Evolutionary conservation across 2,329 filamentous ascomycete species (phyloP).

Genomic region (Cytospora piceicola): DNA sequence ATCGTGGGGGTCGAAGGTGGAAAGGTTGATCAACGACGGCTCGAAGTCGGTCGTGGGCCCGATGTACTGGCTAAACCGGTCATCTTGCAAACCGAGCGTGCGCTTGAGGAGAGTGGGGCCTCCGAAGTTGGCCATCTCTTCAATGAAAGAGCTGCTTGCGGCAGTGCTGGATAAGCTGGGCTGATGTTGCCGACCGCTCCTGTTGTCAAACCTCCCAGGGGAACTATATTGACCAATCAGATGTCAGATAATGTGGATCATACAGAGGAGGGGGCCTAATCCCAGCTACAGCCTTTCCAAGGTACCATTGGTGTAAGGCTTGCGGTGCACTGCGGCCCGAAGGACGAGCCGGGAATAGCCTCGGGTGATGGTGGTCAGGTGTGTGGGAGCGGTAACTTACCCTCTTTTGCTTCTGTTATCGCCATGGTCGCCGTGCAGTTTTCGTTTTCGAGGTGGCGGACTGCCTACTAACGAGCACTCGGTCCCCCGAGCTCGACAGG

Average conservation of each 20-base stretch:
- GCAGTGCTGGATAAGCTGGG: slow-evolving; percentile 65
- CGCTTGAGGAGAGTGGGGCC: slow-evolving; percentile 68
- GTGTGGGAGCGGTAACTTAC: slow-evolving; percentile 52
- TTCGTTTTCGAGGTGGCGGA: slow-evolving; percentile 78
- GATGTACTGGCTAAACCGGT: slow-evolving; percentile 82
- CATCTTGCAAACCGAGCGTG: slow-evolving; percentile 75
- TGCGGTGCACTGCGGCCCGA: slow-evolving; percentile 18
- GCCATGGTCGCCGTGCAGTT: slow-evolving; percentile 68
- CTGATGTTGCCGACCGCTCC: slow-evolving; percentile 56
- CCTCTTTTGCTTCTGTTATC: slow-evolving; percentile 69
- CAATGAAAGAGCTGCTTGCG: slow-evolving; percentile 65
- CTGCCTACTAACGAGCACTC: slow-evolving; percentile 80
- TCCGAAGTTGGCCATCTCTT: slow-evolving; percentile 73
- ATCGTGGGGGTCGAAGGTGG: slow-evolving; percentile 78
- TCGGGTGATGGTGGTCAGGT: slow-evolving; percentile 16
- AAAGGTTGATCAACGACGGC: slow-evolving; percentile 79
- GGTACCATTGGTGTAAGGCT: slow-evolving; percentile 15
- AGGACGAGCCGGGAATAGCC: slow-evolving; percentile 1
- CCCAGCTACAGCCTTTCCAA: slow-evolving; percentile 17
- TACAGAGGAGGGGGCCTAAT: slow-evolving; percentile 13
- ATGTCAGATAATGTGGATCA: slow-evolving; percentile 45
- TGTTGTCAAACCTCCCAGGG: slow-evolving; percentile 59
- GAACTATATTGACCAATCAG: slow-evolving; percentile 58
- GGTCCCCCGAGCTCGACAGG: slow-evolving; percentile 77
- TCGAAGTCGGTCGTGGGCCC: slow-evolving; percentile 84